Conservation (phyloP, 306 rosid species). For the Lathyrus aphaca region DNA sequence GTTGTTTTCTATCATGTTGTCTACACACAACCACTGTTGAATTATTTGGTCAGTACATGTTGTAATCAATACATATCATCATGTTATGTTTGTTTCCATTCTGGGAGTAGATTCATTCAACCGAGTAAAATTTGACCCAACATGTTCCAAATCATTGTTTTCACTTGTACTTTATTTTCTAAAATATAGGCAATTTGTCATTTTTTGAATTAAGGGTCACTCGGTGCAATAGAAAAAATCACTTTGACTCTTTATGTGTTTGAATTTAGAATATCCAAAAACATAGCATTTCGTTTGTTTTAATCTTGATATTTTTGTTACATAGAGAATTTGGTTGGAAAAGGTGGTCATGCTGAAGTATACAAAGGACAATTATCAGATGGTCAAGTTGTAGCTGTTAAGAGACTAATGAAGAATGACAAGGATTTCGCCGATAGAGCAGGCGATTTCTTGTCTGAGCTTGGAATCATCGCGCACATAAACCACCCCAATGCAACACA, state of each 20-base stretch:
- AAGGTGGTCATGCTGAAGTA: constrained; percentile 97
- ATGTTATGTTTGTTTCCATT: neutral
- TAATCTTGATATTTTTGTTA: constrained; percentile 5
- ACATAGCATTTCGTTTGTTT: constrained; percentile 1
- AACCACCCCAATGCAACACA: constrained; percentile 78
- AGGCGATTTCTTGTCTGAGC: constrained; percentile 81
- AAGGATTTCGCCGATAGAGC: constrained; percentile 68
- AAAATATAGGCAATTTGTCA: constrained; percentile 22
- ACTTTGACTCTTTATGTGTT: neutral
- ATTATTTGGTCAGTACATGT: constrained; percentile 23
- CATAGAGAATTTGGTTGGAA: constrained; percentile 80
- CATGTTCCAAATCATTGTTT: neutral
- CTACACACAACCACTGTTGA: neutral
- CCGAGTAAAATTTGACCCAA: neutral
- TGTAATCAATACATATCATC: constrained; percentile 3
- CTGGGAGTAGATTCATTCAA: neutral
- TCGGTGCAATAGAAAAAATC: constrained; percentile 4
- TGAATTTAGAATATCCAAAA: neutral
- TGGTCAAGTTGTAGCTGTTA: constrained; percentile 81
- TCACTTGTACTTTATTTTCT: neutral
- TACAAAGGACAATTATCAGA: constrained; percentile 67
- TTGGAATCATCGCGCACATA: constrained; percentile 92
- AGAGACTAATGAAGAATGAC: constrained; percentile 70
- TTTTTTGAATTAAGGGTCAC: neutral
- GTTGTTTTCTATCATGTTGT: neutral